Percentiles rank a stretch among this genome's conserved stretches.
These are phyloP conservation scores for Quercus tomentella DNA, from an alignment of 331 rosid species.

Conservation along the genomic window DNA sequence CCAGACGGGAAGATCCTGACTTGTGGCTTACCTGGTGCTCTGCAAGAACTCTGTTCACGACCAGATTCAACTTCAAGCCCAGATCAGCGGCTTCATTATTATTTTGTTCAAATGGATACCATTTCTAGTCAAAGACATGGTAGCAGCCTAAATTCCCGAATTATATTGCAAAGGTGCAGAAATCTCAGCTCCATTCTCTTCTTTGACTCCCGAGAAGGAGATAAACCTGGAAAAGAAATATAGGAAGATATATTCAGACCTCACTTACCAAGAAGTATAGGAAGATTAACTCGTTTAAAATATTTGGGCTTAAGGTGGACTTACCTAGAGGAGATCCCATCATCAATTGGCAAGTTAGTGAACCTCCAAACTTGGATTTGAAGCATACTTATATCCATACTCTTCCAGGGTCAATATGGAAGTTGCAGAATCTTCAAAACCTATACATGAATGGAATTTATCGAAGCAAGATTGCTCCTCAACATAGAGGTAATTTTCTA, in stretches of 20 bases:
- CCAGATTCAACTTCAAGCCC: not conserved
- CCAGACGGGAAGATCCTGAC: not conserved
- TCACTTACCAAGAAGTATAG: no score
- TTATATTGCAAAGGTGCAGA: not conserved
- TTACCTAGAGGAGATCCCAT: slow-evolving; percentile 25
- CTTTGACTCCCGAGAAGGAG: not conserved
- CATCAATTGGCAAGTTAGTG: slow-evolving; percentile 17
- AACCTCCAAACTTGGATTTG: not conserved
- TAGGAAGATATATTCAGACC: not conserved
- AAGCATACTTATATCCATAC: slow-evolving; percentile 22
- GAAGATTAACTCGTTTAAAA: not conserved
- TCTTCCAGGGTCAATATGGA: slow-evolving; percentile 19
- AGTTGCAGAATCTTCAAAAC: slow-evolving; percentile 23
- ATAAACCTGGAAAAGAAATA: slow-evolving; percentile 8
- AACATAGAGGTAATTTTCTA: slow-evolving; percentile 7
- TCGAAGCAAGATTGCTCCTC: slow-evolving; percentile 7
- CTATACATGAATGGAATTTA: slow-evolving; percentile 16
- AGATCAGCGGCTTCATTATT: not conserved
- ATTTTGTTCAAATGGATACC: not conserved
- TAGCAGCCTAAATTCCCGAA: not conserved
- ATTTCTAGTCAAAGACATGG: not conserved
- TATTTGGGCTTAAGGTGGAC: slow-evolving; percentile 44
- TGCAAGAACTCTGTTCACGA: not conserved
- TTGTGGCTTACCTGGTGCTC: not conserved
- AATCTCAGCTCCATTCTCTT: not conserved